Percentiles rank a stretch among this genome's conserved stretches.
Evolutionary conservation across 139 green algal species (phyloP).

Genomic region (Volvox africanus): DNA sequence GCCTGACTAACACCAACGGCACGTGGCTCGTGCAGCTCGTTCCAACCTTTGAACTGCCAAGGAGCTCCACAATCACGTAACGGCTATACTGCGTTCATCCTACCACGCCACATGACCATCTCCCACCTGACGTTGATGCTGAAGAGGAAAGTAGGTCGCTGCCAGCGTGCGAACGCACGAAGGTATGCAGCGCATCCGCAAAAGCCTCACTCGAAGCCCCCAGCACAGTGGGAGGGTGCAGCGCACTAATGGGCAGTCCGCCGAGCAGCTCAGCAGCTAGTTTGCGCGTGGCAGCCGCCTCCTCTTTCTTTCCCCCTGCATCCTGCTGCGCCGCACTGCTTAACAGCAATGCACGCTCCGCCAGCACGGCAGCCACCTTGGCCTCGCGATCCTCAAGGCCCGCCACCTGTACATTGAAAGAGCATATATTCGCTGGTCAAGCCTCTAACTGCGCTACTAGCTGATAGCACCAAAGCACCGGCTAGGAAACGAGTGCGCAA

Average conservation of each 20-base stretch:
- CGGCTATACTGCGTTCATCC: too few relatives aligned
- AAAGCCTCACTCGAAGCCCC: slow-evolving; percentile 85
- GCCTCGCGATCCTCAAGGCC: slow-evolving; percentile 45
- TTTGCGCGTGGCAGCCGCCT: neutral
- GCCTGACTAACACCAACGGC: too few relatives aligned
- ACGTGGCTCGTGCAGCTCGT: too few relatives aligned
- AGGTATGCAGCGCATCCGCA: slow-evolving; percentile 73
- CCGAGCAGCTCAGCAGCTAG: neutral
- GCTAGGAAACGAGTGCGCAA: too few relatives aligned
- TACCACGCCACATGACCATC: too few relatives aligned
- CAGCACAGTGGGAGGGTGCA: slow-evolving; percentile 71
- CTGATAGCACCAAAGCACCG: too few relatives aligned
- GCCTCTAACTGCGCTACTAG: too few relatives aligned
- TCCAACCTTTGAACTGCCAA: too few relatives aligned
- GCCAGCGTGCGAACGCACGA: slow-evolving; percentile 63
- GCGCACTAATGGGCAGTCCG: slow-evolving; percentile 49
- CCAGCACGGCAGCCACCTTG: slow-evolving; percentile 4
- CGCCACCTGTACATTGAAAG: too few relatives aligned
- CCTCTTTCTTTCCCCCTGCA: neutral
- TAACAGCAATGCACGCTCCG: slow-evolving; percentile 13
- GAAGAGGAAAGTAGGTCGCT: slow-evolving; percentile 26
- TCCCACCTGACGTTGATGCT: neutral
- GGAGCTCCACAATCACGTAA: too few relatives aligned
- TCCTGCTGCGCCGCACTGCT: neutral
- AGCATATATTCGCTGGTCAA: too few relatives aligned